Conservation (phyloP, 1,139 yeast genomes). For the Kodamaea plutei region DNA sequence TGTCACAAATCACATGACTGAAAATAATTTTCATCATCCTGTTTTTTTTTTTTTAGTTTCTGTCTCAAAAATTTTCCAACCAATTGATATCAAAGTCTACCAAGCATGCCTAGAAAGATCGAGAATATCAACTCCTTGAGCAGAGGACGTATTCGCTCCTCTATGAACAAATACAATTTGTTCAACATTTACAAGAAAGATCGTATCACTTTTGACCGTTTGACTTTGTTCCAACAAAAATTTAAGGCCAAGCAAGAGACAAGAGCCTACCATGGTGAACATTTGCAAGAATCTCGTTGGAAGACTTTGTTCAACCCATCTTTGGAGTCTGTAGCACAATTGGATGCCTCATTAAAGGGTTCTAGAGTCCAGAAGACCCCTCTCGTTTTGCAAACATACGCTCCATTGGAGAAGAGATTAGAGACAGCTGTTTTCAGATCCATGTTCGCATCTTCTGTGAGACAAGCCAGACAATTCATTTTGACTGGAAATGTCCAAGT, state of each 20-base stretch:
- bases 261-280: constrained; percentile 94
- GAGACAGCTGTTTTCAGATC: constrained; percentile 89
- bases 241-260: constrained; percentile 91
- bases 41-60: background rate
- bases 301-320: constrained; percentile 67
- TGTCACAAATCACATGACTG: constrained; percentile 5
- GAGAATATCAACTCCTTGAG: constrained; percentile 54
- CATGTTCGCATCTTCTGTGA: constrained; percentile 87
- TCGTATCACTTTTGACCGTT: constrained; percentile 46
- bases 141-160: constrained; percentile 78
- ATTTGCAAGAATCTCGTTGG: constrained; percentile 80
- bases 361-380: constrained; percentile 60
- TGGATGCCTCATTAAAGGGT: constrained; percentile 72
- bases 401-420: constrained; percentile 79
- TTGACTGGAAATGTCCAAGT: constrained; percentile 80
- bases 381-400: constrained; percentile 81
- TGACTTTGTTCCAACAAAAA: constrained; percentile 81
- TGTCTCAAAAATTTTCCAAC: constrained; percentile 8
- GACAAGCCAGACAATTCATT: constrained; percentile 92
- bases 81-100: no score
- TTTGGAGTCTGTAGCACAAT: constrained; percentile 78
- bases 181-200: constrained; percentile 79
- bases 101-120: constrained; percentile 59
- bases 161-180: constrained; percentile 88
- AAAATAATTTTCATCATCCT: constrained; percentile 1